Evolutionary conservation across 1,139 yeast genomes (phyloP).

Genomic region (Candida sp.): DNA sequence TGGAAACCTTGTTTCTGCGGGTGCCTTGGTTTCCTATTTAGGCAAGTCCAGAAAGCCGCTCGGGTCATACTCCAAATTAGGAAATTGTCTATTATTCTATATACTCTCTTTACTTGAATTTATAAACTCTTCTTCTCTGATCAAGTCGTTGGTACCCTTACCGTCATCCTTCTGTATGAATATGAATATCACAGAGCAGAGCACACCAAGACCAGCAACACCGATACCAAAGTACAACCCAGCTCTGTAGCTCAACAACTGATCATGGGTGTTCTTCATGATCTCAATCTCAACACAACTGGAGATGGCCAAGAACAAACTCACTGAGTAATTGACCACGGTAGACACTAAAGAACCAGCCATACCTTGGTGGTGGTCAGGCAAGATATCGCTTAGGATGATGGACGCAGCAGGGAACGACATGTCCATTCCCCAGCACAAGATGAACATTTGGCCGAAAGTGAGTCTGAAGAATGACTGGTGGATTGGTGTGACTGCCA

Average conservation of each 20-base stretch:
- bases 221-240: constrained; percentile 49
- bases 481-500: constrained; percentile 51
- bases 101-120: background rate
- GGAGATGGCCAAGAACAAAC: constrained; percentile 55
- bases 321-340: constrained; percentile 56
- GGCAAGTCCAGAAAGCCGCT: background rate
- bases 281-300: constrained; percentile 50
- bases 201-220: constrained; percentile 37
- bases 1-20: too few relatives aligned
- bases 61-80: background rate
- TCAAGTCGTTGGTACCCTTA: constrained; percentile 11
- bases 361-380: constrained; percentile 59
- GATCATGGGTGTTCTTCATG: constrained; percentile 19
- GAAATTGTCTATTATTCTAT: background rate
- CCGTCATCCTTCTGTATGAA: constrained; percentile 23
- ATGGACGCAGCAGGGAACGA: constrained; percentile 63
- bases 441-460: constrained; percentile 51
- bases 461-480: constrained; percentile 50
- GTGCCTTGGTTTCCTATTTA: background rate
- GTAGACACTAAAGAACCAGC: constrained; percentile 63
- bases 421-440: constrained; percentile 63
- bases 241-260: constrained; percentile 43
- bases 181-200: constrained; percentile 33
- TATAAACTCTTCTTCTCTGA: background rate
- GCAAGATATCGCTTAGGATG: constrained; percentile 53